Evolutionary conservation across 768 basidiomycete species (phyloP), one percentile per base, ranked within the genome.

Genomic region (Kwoniella botswanensis): DNA sequence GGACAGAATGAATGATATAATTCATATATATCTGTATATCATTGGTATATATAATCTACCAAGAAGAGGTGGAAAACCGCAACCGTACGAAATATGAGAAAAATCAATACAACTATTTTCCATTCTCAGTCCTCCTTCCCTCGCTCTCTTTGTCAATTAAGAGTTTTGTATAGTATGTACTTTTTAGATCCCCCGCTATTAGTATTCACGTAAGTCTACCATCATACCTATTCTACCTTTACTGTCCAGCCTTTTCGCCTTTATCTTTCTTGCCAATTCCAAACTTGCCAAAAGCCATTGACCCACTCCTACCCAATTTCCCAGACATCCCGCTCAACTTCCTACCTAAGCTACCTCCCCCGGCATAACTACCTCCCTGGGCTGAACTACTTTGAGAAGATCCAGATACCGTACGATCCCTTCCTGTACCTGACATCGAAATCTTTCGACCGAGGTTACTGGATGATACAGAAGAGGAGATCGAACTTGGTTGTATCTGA

Each of bases 191-290:
- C 4, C 7, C 35, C 35, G 7, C 35, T 35, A 17, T 18, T 18
- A 13, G 46, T 46, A 46, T 2, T 46, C 44, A 46, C 44, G 44
- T 46, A 46, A 46, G 44, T 46, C 44, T 17, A 46, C 26, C 26
- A 26, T 26, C 26, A 26, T 26, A 26, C 26, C 26, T 26, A 26
- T 26, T 26, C 26, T 26, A 46, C 12, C 62, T 21, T 21, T 35
- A 22, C 18, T 43, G 52, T 12, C 62, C 73, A 54, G 65, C 57
- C 50, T 53, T 65, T 11, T 55, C 66, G 21, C 67, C 65, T 74
- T 82, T 82, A 50, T 74, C 71, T 67, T 79, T 82, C 64, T 75
- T 78, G 4, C 81, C 79, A 17, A 80, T 73, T 6, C 79, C 79
- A 26, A 81, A 72, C 65, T 79, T 80, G 26, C 76, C 73, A 63